Base-by-base conservation (phyloP, 2,329 filamentous ascomycete genomes). In the Venturia carpophila region DNA sequence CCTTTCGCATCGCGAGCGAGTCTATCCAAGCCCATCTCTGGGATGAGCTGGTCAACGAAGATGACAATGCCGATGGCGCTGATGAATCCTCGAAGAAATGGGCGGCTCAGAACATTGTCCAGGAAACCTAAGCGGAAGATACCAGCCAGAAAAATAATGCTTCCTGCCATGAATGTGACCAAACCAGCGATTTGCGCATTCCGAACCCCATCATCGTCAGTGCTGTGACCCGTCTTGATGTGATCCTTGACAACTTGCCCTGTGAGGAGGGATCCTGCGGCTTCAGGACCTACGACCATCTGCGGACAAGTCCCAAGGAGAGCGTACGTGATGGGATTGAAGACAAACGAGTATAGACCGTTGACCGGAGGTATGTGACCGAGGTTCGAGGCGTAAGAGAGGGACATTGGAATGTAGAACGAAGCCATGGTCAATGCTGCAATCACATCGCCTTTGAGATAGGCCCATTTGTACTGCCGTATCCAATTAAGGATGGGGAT, bases 61-160 rank as follows among this genome's bases (percentile, higher is more conserved):
- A 99, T 97, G 69, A 97, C 92, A 65, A 97, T 90, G 61, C 94
- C 94, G 73, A 99, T 95, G 62, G 94, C 94, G 66, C 91, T 96
- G 76, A 99, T 97, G 78, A 99, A 99, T 0, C 94, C 94, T 67
- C 94, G 83, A 65, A 97, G 78, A 71, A 99, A 97, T 0, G 94
- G 94, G 42, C 91, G 84, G 70, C 92, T 97, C 43, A 99, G 82
- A 13, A 99, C 92, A 71, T 91, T 96, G 73, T 99, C 94, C 67
- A 99, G 77, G 71, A 97, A 99, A 0, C 94, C 94, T 3, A 99
- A 79, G 17, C 94, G 84, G 30, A 90, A 89, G 34, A 96, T 74
- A 0, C 94, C 94, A 17, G 92, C 91, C 61, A 91, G 80, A n/a
- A 97, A 83, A 56, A 97, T 93, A 70, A 92, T 91, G 1, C 88